Evolutionary conservation across 345 rosid species (phyloP).

Genomic region (Diplotaxis tenuifolia): DNA sequence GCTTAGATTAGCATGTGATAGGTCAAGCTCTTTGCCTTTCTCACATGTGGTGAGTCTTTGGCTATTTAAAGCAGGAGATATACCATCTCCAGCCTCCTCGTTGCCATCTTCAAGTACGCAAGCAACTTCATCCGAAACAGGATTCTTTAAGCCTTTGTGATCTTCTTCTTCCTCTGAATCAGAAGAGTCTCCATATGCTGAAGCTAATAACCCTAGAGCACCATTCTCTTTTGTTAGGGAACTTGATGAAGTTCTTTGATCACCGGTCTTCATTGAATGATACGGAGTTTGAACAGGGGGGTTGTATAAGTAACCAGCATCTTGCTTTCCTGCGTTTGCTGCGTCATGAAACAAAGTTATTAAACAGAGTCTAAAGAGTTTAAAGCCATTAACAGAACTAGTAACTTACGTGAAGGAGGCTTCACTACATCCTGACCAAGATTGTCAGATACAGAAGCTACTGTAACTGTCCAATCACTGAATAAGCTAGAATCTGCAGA

Average conservation of each 20-base stretch:
- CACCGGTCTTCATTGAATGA: slow-evolving; percentile 30
- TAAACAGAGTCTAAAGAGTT: not conserved
- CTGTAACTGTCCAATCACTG: slow-evolving; percentile 68
- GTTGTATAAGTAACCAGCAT: slow-evolving; percentile 40
- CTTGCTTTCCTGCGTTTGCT: slow-evolving; percentile 46
- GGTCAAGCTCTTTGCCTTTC: slow-evolving; percentile 31
- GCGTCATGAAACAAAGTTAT: slow-evolving; percentile 31
- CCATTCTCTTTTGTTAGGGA: slow-evolving; percentile 40
- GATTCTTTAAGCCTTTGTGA: slow-evolving; percentile 34
- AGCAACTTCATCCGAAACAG: slow-evolving; percentile 24
- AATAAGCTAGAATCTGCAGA: slow-evolving; percentile 93
- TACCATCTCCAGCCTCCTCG: slow-evolving; percentile 40
- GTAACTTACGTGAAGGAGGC: slow-evolving; percentile 48
- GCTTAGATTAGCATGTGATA: slow-evolving; percentile 37
- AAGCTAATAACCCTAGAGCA: slow-evolving; percentile 80
- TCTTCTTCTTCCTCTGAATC: slow-evolving; percentile 82
- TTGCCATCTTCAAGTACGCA: slow-evolving; percentile 34
- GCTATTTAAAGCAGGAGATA: slow-evolving; percentile 35
- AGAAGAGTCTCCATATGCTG: slow-evolving; percentile 80
- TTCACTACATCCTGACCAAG: slow-evolving; percentile 35
- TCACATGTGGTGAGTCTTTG: slow-evolving; percentile 32
- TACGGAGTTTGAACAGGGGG: slow-evolving; percentile 48
- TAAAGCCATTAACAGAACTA: slow-evolving; percentile 5
- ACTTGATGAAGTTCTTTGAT: slow-evolving; percentile 39
- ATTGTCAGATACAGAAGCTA: slow-evolving; percentile 52